Percentiles rank a stretch among this genome's conserved stretches.
Evolutionary conservation across 345 rosid genomes (phyloP).

Genomic region (Bruguiera parviflora): DNA sequence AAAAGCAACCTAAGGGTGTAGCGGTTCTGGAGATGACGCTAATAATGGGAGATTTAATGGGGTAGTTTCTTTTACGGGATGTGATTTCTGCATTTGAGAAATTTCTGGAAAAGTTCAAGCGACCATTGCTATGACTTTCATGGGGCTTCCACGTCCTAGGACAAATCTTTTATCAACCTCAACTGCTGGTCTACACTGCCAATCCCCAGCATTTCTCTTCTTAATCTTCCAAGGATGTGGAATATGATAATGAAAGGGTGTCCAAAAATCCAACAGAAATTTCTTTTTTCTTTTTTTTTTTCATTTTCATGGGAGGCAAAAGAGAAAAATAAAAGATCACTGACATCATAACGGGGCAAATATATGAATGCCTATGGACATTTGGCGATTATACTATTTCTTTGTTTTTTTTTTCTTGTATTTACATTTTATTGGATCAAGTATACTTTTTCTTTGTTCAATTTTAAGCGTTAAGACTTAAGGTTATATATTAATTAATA

Average conservation of each 20-base stretch:
- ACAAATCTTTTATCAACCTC: conserved; percentile 13
- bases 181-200: conserved; percentile 18
- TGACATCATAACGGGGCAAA: too few species aligned
- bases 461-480: too few species aligned
- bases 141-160: conserved; percentile 18
- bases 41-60: background rate
- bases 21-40: background rate
- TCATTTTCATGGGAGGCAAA: too few species aligned
- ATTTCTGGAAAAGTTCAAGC: conserved; percentile 9
- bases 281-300: background rate
- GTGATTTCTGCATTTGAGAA: conserved; percentile 7
- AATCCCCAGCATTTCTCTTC: conserved; percentile 20
- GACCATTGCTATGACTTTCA: conserved; percentile 1
- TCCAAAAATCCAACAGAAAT: background rate
- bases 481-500: too few species aligned
- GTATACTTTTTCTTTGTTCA: too few species aligned
- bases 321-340: too few species aligned
- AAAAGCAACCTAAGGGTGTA: conserved; percentile 6
- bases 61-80: background rate
- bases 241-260: too few species aligned
- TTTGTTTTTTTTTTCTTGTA: too few species aligned
- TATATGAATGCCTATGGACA: too few species aligned
- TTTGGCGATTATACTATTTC: too few species aligned
- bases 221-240: background rate
- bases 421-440: too few species aligned